Base-by-base conservation (phyloP, 2,329 filamentous ascomycete genomes). In the Colletotrichum ledebouriae region DNA sequence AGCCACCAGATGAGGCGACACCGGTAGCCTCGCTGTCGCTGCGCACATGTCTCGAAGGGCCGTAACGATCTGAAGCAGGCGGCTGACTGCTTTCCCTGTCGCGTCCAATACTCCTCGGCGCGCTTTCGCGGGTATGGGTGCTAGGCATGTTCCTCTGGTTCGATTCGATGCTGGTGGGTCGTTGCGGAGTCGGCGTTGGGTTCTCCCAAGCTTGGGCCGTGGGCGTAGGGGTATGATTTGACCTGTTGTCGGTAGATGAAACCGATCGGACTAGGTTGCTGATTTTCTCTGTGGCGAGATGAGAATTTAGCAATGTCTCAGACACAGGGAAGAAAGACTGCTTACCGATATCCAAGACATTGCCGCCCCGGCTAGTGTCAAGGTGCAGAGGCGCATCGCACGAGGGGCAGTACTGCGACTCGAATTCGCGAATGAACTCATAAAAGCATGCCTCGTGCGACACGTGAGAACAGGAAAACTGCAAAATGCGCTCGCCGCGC, bases 391-490 rank as follows among this genome's bases (percentile, higher is more conserved):
- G 94, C 71, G 94, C 92, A 83, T 97, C 92, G 80, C 96, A 99
- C 72, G 93, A 92, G 33, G 96, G 96, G 80, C 96, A 99, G 76
- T 94, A 94, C 75, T 98, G 94, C 60, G 93, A 93, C 73, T 98
- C 94, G 67, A 95, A 92, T 76, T 98, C 95, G 75, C 93, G 92
- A 74, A 99, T 97, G 77, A 97, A 98, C 80, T 99, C 96, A 82
- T 98, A 98, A 78, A 99, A 98, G 81, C 96, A 99, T 41, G 95
- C 96, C 79, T 98, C 96, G 78, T 99, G 96, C 11, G 95, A 94
- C 69, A 99, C 95, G 80, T 99, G 96, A n/a, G 91, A 89, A 80
- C 96, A 99, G 6, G 94, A 97, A 75, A 99, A 96, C 78, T 98
- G 96, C 61, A 99, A 84, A 70, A 99, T 94, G 73, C 94, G 90